Base-by-base conservation (phyloP, 1,139 yeast species). In the Pichia sp. region DNA sequence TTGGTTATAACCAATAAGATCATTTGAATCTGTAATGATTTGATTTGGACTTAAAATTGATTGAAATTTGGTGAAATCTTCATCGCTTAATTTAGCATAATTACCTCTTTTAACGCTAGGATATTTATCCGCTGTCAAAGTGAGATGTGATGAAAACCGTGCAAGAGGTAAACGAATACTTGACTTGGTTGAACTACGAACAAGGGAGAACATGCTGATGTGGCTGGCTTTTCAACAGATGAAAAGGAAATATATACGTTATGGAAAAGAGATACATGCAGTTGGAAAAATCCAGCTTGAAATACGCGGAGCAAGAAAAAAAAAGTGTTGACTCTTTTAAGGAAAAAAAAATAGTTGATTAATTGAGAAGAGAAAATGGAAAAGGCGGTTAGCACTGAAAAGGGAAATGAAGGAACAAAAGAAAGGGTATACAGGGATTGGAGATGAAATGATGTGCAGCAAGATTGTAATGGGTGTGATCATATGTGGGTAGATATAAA, bases 1-100 rank as follows among this genome's bases (percentile, higher is more conserved):
- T 64, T 86, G 94, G 62, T 92, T 92, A 72, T 70, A 88, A 53
- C 77, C 78, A 34, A 77, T 75, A 45, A 90, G 70, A 59, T 86
- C 95, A 44, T 80, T 83, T 13, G 67, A 66, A 52, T 77, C 78
- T 5, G 77, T 74, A 47, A 70, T 66, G 51, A 76, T 72, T 53
- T 67, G 77, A 44, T 68, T 74, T 59, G 67, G 70, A 13, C 54
- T 69, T 52, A 89, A 67, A 29, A 90, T 69, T 0, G 77, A 62
- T 56, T 71, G 70, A 70, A 92, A 92, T 29, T 27, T 39, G 4
- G 16, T 18, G 12, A 30, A 39, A 25, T 43, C 95, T 6, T 68
- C 69, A 0, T 69, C 68, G 1, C 74, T 74, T 27, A 90, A 68
- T 47, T 68, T 65, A 50, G 72, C 73, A 52, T 59, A 73, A 22